These are phyloP conservation scores for Tuctoria greenei DNA, from an alignment of 176 grass and related monocot species.

Conservation along the genomic window DNA sequence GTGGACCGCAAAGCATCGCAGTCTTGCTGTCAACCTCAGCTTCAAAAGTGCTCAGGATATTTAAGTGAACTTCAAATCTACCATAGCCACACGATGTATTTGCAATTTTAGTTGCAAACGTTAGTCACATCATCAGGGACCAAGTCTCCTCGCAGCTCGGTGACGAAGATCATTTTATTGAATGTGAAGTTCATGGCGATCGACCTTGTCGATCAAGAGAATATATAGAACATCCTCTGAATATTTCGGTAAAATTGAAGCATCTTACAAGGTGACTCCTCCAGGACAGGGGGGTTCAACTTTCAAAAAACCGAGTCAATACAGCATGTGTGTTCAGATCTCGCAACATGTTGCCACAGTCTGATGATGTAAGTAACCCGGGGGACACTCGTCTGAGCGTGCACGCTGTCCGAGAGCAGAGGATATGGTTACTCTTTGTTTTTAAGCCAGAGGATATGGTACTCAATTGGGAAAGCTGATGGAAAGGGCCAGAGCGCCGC, in stretches of 20 bases:
- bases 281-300: not conserved
- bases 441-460: conserved; percentile 47
- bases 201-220: not conserved
- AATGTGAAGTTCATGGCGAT: too few species aligned
- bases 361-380: not conserved
- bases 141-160: not conserved
- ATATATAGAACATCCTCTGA: not conserved
- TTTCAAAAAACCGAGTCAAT: not conserved
- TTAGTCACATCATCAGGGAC: not conserved
- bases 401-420: conserved; percentile 33
- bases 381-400: conserved; percentile 27
- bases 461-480: conserved; percentile 49
- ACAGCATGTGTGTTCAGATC: conserved; percentile 7
- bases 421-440: too few species aligned
- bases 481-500: conserved; percentile 9
- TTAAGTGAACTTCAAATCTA: not conserved
- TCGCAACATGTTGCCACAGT: not conserved
- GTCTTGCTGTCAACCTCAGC: not conserved
- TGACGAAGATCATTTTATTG: too few species aligned
- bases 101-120: not conserved
- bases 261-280: not conserved
- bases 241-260: not conserved
- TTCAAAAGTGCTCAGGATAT: conserved; percentile 30
- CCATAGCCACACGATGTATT: not conserved
- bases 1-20: conserved; percentile 6